Base-by-base conservation (phyloP, 2,329 filamentous ascomycete genomes). In the Colletotrichum trifolii region DNA sequence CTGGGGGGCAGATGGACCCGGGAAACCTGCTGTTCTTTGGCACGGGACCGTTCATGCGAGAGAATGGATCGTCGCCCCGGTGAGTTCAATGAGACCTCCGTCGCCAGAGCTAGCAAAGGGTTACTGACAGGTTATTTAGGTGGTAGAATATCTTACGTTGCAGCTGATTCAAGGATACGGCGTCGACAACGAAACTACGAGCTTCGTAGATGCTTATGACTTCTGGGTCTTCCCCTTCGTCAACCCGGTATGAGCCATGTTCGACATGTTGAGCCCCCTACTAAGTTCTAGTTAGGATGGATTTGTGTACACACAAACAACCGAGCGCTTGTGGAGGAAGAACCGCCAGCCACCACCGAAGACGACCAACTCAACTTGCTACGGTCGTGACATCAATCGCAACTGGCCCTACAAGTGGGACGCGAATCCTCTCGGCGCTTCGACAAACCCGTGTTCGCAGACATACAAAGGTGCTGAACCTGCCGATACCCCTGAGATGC, bases 131-230 rank as follows among this genome's bases (percentile, higher is more conserved):
- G 13, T 45, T 2, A n/a, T 13, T n/a, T 50, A 34, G 9, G 56
- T 52, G 25, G 73, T 79, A n/a, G 83, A 85, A 67, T 86, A 85
- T 68, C 73, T 85, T n/a, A 76, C 82, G 2, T 75, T 78, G 6
- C 74, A 79, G 11, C 74, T 86, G 7, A 72, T 85, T 47, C 75
- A 76, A 11, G 78, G 77, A 35, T 83, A 84, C 64, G 70, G 71
- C 46, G 69, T 67, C 6, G 74, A 73, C 8, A 76, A 79, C 47
- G 68, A 73, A 6, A 75, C 79, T 7, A 76, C 73, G 43, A 73
- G 75, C 1, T 80, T 83, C 63, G 77, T 88, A 45, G 79, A 88
- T 73, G 82, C 79, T 50, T 87, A 86, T 69, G 85, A 87, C 73
- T 87, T 83, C 70, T 86, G 82, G 74, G 81, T 87, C 71, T 78